Percentiles rank a stretch among this genome's conserved stretches.
phyloP scores from a whole-genome alignment of 257 asterid species.

The Linaria vulgaris region DNA sequence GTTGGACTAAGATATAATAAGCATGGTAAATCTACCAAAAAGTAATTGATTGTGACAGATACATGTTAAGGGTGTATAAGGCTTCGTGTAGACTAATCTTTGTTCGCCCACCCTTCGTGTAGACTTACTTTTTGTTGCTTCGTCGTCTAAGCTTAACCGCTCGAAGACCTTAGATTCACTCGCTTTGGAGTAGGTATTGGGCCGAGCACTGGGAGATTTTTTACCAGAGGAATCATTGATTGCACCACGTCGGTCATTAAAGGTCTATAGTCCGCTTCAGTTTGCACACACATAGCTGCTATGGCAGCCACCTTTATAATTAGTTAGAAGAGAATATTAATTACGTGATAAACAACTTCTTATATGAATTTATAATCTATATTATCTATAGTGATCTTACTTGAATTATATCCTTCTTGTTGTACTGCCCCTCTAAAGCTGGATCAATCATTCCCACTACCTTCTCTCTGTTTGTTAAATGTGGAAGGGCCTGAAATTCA shows the following conservation, averaged over 20 bases:
- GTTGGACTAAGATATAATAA: too few species aligned
- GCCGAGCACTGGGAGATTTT: conserved; percentile 35
- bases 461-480: conserved; percentile 69
- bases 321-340: not conserved
- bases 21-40: too few species aligned
- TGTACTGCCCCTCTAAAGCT: conserved; percentile 50
- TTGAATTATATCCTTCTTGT: conserved; percentile 75
- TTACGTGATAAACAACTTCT: not conserved
- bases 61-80: too few species aligned
- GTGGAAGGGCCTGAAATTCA: conserved; percentile 66
- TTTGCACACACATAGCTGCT: conserved; percentile 82
- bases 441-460: conserved; percentile 80
- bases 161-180: conserved; percentile 37
- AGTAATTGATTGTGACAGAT: too few species aligned
- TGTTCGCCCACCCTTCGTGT: too few species aligned
- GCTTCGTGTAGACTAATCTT: too few species aligned
- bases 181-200: conserved; percentile 37
- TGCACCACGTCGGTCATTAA: conserved; percentile 84
- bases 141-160: not conserved
- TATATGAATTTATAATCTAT: not conserved
- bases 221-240: conserved; percentile 74
- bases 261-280: conserved; percentile 86
- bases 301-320: conserved; percentile 78
- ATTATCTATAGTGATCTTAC: conserved; percentile 36
- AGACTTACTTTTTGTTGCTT: too few species aligned